A percentile compares a stretch with the other conserved stretches of the same genome.
Evolutionary conservation across 2,329 filamentous ascomycete species (phyloP).

Genomic region (Pseudogymnoascus sp.): DNA sequence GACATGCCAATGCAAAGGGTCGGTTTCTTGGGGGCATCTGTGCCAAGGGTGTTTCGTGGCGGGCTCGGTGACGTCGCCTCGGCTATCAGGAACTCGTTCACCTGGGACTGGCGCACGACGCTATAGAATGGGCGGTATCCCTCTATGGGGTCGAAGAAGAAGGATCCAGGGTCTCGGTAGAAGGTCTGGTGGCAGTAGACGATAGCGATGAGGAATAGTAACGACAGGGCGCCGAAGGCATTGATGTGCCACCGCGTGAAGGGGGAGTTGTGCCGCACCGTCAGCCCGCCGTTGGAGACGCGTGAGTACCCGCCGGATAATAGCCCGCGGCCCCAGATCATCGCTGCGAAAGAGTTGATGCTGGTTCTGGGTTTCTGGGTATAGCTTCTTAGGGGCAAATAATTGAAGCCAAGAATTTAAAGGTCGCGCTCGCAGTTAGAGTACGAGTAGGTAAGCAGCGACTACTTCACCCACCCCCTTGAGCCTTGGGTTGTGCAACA

Average conservation of each 20-base stretch:
- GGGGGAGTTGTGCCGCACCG: neutral
- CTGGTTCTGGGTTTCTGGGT: slow-evolving; percentile 4
- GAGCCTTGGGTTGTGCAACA: neutral
- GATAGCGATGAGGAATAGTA: slow-evolving; percentile 23
- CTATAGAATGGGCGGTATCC: slow-evolving; percentile 27
- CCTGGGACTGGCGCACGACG: slow-evolving; percentile 20
- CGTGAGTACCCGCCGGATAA: slow-evolving; percentile 2
- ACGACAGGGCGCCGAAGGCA: neutral
- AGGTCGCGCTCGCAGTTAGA: neutral
- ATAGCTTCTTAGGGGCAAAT: neutral
- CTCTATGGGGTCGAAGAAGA: slow-evolving; percentile 25
- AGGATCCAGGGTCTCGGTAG: slow-evolving; percentile 27
- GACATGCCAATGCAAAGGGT: slow-evolving; percentile 15
- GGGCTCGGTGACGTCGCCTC: slow-evolving; percentile 9
- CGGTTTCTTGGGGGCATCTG: neutral
- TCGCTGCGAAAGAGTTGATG: neutral
- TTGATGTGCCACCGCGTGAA: slow-evolving; percentile 7
- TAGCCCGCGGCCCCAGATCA: slow-evolving; percentile 2
- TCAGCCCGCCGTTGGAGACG: neutral
- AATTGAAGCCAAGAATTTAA: neutral
- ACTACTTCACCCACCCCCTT: neutral
- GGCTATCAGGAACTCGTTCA: slow-evolving; percentile 21
- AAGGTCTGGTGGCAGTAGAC: slow-evolving; percentile 21
- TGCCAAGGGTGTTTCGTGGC: neutral
- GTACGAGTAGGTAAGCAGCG: neutral